Conservation (phyloP, 805 yeast genomes). For the Candida ovalis region DNA sequence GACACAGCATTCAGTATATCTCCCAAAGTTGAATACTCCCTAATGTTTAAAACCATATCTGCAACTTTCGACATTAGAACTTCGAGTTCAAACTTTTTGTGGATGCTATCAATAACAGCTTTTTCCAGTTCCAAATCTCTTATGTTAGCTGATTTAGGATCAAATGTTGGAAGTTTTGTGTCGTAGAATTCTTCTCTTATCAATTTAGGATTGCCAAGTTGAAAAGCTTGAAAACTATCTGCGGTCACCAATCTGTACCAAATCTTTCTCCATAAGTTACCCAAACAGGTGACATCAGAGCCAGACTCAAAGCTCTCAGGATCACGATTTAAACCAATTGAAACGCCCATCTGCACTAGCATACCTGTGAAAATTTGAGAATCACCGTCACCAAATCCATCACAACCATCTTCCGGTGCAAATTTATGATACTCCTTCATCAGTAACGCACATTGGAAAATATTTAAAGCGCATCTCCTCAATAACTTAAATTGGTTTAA, state of each 20-base stretch:
- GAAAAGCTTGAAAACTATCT: slow-evolving; percentile 43
- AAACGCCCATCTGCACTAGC: slow-evolving; percentile 61
- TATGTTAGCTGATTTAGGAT: slow-evolving; percentile 33
- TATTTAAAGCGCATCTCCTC: slow-evolving; percentile 44
- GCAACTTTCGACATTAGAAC: slow-evolving; percentile 32
- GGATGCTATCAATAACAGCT: slow-evolving; percentile 33
- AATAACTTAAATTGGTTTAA: slow-evolving; percentile 50
- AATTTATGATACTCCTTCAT: slow-evolving; percentile 46
- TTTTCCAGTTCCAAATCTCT: slow-evolving; percentile 39
- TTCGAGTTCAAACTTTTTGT: slow-evolving; percentile 30
- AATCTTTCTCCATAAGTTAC: slow-evolving; percentile 52
- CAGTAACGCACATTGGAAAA: slow-evolving; percentile 52
- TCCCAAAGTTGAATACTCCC: slow-evolving; percentile 33
- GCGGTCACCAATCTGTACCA: slow-evolving; percentile 49
- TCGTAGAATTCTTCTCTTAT: slow-evolving; percentile 42
- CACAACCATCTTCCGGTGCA: slow-evolving; percentile 54
- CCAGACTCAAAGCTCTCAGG: slow-evolving; percentile 46
- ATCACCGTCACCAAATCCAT: slow-evolving; percentile 54
- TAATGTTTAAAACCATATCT: slow-evolving; percentile 37
- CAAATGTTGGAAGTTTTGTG: slow-evolving; percentile 45
- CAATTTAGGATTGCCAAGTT: slow-evolving; percentile 45
- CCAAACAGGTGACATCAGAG: slow-evolving; percentile 18
- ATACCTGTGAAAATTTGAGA: slow-evolving; percentile 53
- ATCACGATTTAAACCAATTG: slow-evolving; percentile 66
- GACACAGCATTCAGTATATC: slow-evolving; percentile 34